phyloP scores from a whole-genome alignment of 2,329 filamentous ascomycete genomes.

The Teratosphaeria destructans region DNA sequence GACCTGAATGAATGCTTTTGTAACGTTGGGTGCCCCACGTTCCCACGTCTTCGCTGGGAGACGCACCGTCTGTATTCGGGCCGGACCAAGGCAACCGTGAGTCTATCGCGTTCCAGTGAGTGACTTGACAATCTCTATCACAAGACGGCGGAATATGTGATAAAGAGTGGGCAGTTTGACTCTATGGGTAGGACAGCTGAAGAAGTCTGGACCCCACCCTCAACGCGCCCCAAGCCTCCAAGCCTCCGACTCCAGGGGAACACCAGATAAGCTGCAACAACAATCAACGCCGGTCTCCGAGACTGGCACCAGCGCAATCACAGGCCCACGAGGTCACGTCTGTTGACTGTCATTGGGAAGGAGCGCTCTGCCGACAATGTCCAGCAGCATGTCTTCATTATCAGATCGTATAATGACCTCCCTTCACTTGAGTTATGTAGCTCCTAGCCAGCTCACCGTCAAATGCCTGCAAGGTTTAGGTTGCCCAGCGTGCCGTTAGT shows the following conservation, averaged over 20 bases:
- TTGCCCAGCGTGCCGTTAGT: background rate
- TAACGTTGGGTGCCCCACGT: background rate
- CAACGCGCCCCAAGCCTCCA: background rate
- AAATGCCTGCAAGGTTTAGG: background rate
- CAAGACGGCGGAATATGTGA: background rate
- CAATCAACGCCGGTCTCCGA: background rate
- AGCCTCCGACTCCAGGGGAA: background rate
- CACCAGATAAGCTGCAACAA: background rate
- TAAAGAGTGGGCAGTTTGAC: background rate
- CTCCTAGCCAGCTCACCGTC: background rate
- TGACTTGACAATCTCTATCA: background rate
- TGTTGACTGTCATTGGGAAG: no score
- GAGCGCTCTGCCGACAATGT: no score
- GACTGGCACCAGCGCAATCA: background rate
- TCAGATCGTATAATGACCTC: no score
- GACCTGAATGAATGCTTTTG: background rate
- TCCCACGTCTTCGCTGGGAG: background rate
- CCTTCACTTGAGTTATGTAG: no score
- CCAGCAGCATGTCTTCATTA: no score
- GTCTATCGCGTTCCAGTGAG: background rate
- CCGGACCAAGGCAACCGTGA: background rate
- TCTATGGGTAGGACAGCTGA: background rate
- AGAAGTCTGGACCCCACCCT: background rate
- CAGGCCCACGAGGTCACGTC: background rate
- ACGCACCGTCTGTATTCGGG: background rate